Evolutionary conservation across 345 rosid genomes (phyloP).

Genomic region (Triadica sebifera): DNA sequence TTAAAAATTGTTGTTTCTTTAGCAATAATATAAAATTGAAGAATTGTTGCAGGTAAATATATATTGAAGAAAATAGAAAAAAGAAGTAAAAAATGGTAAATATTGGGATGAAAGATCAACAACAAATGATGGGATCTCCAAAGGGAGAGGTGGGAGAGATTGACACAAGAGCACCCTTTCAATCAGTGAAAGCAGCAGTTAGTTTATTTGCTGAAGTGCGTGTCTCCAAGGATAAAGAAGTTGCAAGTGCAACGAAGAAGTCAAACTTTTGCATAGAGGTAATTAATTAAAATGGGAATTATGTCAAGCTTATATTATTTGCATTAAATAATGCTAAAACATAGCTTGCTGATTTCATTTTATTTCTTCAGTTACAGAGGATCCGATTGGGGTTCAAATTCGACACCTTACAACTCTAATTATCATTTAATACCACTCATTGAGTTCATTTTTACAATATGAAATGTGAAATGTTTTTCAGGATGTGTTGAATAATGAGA

Average conservation of each 20-base stretch:
- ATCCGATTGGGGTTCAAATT: too few relatives aligned
- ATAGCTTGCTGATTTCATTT: too few relatives aligned
- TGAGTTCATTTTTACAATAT: neutral
- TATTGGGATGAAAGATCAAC: slow-evolving; percentile 29
- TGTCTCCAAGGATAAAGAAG: slow-evolving; percentile 27
- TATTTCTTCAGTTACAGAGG: too few relatives aligned
- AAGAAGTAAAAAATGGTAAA: slow-evolving; percentile 51
- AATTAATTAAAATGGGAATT: neutral
- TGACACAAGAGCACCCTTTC: slow-evolving; percentile 87
- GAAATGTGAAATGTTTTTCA: neutral
- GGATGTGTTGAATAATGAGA: slow-evolving; percentile 55
- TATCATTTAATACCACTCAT: too few relatives aligned
- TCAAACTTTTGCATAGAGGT: slow-evolving; percentile 41
- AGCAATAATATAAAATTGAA: too few relatives aligned
- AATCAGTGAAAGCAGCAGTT: slow-evolving; percentile 94
- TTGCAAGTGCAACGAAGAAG: slow-evolving; percentile 12
- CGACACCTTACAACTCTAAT: too few relatives aligned
- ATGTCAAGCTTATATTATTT: neutral
- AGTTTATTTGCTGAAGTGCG: slow-evolving; percentile 79
- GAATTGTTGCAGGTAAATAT: too few relatives aligned
- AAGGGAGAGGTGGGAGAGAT: slow-evolving; percentile 86
- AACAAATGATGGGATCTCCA: slow-evolving; percentile 42
- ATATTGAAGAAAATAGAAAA: too few relatives aligned
- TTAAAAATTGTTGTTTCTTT: too few relatives aligned
- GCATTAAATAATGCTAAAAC: neutral